Evolutionary conservation across 768 basidiomycete species (phyloP).

Genomic region (Mycena venus): DNA sequence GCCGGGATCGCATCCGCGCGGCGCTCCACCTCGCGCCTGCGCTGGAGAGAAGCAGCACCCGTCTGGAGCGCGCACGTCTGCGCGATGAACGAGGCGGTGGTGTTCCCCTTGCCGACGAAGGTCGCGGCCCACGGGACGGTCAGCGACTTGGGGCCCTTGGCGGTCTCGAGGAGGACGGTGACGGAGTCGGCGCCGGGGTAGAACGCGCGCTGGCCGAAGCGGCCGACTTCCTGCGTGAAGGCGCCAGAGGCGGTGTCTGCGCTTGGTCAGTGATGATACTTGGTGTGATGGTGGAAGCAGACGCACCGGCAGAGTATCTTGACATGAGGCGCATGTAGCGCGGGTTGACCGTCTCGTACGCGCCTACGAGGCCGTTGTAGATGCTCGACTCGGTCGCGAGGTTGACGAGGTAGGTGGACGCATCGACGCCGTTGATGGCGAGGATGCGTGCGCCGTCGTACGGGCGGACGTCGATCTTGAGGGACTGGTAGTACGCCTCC

Average conservation of each 20-base stretch:
- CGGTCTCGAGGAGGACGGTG: background rate
- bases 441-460: conserved; percentile 30
- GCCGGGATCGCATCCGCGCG: background rate
- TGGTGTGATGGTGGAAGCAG: too few relatives aligned
- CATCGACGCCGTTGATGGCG: conserved; percentile 28
- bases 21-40: background rate
- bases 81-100: conserved; percentile 29
- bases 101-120: conserved; percentile 28
- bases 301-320: conserved; percentile 27
- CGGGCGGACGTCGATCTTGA: conserved; percentile 26
- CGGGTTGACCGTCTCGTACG: conserved; percentile 29
- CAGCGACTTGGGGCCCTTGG: conserved; percentile 18
- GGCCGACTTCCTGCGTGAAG: conserved; percentile 34
- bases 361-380: conserved; percentile 32
- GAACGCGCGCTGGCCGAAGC: conserved; percentile 31
- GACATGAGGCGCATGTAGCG: conserved; percentile 33
- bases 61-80: conserved; percentile 14
- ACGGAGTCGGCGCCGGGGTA: conserved; percentile 31
- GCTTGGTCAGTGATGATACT: background rate
- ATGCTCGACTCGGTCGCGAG: conserved; percentile 31
- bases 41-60: background rate
- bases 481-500: conserved; percentile 26
- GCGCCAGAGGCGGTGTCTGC: conserved; percentile 23
- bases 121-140: conserved; percentile 33
- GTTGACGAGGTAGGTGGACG: conserved; percentile 13